Evolutionary conservation across 108 stramenopile species (phyloP), one percentile per base, ranked within the genome.

Genomic region (Cylindrotheca closterium): DNA sequence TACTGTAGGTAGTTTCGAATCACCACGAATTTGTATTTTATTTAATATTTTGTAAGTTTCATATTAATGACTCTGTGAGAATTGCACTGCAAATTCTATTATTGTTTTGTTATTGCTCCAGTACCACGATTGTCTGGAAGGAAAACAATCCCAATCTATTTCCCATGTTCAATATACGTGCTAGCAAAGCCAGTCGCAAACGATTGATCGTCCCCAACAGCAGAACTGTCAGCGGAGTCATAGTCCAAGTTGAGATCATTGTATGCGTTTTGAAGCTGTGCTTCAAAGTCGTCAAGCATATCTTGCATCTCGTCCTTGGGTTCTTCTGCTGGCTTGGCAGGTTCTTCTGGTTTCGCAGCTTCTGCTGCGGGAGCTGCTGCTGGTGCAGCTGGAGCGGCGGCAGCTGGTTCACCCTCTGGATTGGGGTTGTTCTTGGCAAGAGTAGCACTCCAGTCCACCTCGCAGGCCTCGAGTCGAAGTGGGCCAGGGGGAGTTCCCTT

Each of bases 401-500:
- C 15, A 10, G 37, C 7, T n/a, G n/a, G n/a, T n/a, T n/a, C n/a
- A n/a, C n/a, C n/a, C n/a, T n/a, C n/a, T n/a, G n/a, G n/a, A n/a
- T n/a, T n/a, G 10, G 37, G 37, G 7, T 42, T 42, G 37, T 7
- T 42, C 37, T 42, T 42, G 37, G 37, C 37, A 7, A 42, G 37
- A 42, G 37, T 42, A 42, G 37, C 37, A 42, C 37, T 42, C 37
- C 37, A 42, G 15, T 42, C 37, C 37, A 42, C 37, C 37, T 42
- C 37, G 15, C 37, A 42, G 37, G 37, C 37, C 15, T 42, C 37
- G 37, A 42, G 37, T 42, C 37, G 37, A 7, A 42, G 15, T 42
- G 37, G 37, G 15, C 37, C 37, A 42, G 37, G 37, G 7, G 37
- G 28, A 30, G 68, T 60, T 53, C 32, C 68, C 63, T 70, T 75